Percentiles rank a stretch among this genome's conserved stretches.
These are phyloP conservation scores for Bipolaris bicolor DNA, from an alignment of 2,329 filamentous ascomycete species.

Conservation along the genomic window DNA sequence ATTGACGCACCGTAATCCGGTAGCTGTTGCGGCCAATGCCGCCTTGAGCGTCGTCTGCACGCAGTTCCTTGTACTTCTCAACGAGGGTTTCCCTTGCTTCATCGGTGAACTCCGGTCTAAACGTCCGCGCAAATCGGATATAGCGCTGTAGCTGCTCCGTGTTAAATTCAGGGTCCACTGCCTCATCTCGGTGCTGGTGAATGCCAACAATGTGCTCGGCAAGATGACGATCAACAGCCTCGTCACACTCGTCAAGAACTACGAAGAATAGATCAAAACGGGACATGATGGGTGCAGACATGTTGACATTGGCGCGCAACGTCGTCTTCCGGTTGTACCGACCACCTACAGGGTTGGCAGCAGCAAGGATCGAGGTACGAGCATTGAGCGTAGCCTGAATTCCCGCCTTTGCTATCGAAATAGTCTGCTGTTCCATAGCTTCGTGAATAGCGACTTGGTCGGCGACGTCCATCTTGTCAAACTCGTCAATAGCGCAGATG, in stretches of 20 bases:
- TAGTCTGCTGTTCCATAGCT: constrained; percentile 99
- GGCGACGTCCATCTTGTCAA: constrained; percentile 98
- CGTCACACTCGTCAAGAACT: constrained; percentile 94
- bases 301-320: constrained; percentile 93
- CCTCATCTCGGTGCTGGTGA: constrained; percentile 90
- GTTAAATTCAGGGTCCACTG: constrained; percentile 89
- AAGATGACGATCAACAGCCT: constrained; percentile 85
- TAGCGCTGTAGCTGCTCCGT: constrained; percentile 97
- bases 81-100: constrained; percentile 87
- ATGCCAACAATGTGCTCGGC: constrained; percentile 94
- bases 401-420: constrained; percentile 97
- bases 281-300: constrained; percentile 99
- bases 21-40: constrained; percentile 95
- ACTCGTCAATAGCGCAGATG: constrained; percentile 98
- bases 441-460: constrained; percentile 99
- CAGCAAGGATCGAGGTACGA: constrained; percentile 91
- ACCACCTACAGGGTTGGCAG: constrained; percentile 93
- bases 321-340: constrained; percentile 98
- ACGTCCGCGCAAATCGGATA: constrained; percentile 93
- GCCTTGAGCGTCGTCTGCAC: constrained; percentile 90
- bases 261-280: constrained; percentile 99
- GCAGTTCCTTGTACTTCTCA: constrained; percentile 91
- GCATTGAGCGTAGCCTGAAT: constrained; percentile 98
- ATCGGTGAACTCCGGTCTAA: constrained; percentile 88
- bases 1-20: constrained; percentile 93